Conservation (phyloP, 768 basidiomycete genomes). For the Leccinellum rugosiceps region DNA sequence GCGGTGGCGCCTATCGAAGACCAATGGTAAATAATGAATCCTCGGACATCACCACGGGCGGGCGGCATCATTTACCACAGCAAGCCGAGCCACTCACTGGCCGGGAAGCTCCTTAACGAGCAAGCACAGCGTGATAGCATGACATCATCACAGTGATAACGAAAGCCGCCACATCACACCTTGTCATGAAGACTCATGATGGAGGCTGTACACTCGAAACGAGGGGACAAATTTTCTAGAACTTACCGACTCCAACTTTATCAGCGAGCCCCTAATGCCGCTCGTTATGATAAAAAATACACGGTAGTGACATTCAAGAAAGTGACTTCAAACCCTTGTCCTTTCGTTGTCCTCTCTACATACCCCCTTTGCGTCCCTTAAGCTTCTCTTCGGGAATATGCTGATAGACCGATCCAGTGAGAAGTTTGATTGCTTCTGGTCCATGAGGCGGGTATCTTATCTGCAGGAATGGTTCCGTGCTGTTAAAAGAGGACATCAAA, state of each 20-base stretch:
- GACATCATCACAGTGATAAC: too few relatives aligned
- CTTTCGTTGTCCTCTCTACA: neutral
- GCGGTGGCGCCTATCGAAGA: too few relatives aligned
- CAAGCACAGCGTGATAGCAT: too few relatives aligned
- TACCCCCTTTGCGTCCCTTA: neutral
- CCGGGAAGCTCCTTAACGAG: too few relatives aligned
- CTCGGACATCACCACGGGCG: too few relatives aligned
- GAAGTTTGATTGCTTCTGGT: conserved; percentile 12
- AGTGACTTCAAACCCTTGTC: neutral
- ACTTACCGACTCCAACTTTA: neutral
- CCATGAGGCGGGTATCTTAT: conserved; percentile 25
- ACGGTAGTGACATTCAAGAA: neutral
- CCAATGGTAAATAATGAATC: too few relatives aligned
- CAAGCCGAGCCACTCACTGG: too few relatives aligned
- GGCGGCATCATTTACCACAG: too few relatives aligned
- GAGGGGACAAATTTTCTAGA: too few relatives aligned
- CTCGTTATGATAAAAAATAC: neutral
- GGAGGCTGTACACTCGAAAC: neutral
- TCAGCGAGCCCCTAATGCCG: neutral
- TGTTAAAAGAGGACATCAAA: neutral
- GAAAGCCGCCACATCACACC: too few relatives aligned
- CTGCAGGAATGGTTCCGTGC: conserved; percentile 22
- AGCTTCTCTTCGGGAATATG: conserved; percentile 17
- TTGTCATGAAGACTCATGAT: too few relatives aligned
- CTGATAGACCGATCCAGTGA: conserved; percentile 5